Evolutionary conservation across 179 eudicot species (phyloP).

Genomic region (Spinacia oleracea): DNA sequence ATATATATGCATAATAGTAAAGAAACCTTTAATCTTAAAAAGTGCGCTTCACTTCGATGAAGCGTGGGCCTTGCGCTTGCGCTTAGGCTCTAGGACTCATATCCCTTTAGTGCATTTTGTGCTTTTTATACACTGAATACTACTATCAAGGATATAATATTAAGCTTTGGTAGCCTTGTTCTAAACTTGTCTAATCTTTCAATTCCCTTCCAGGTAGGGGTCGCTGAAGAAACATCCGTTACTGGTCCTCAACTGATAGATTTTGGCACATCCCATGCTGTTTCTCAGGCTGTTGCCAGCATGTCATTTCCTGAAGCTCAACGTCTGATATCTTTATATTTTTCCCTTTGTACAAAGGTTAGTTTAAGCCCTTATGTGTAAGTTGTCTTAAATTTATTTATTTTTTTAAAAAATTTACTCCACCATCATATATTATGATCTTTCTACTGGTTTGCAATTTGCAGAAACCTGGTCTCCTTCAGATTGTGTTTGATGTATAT

Average conservation of each 20-base stretch:
- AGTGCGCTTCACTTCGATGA: too few relatives aligned
- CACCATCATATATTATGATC: neutral
- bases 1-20: too few relatives aligned
- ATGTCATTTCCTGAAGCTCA: conserved; percentile 75
- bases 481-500: conserved; percentile 71
- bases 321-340: conserved; percentile 76
- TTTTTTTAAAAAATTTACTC: neutral
- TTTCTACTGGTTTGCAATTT: neutral
- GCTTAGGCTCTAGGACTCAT: too few relatives aligned
- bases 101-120: too few relatives aligned
- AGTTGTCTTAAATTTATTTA: neutral
- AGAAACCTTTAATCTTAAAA: too few relatives aligned
- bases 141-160: too few relatives aligned
- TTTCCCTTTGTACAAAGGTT: conserved; percentile 93
- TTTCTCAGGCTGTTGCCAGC: conserved; percentile 42
- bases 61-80: too few relatives aligned
- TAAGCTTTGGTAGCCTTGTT: neutral
- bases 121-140: too few relatives aligned
- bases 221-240: conserved; percentile 58
- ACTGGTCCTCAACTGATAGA: conserved; percentile 70
- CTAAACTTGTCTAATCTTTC: conserved; percentile 7
- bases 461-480: conserved; percentile 90
- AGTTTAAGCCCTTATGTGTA: conserved; percentile 14
- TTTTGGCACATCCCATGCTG: conserved; percentile 48
- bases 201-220: conserved; percentile 49